Conservation (phyloP, 306 rosid genomes). For the Prunus persica region Prunus_persica_NCBIv2 NC_034016.1:16812501-16813000, state of each 20-base stretch:
- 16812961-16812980: slow-evolving; percentile 47
- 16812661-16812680: slow-evolving; percentile 26
- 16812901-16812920: slow-evolving; percentile 37
- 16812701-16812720: background rate
- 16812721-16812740: slow-evolving; percentile 16
- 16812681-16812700: slow-evolving; percentile 26
- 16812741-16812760: slow-evolving; percentile 36
- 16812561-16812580: slow-evolving; percentile 37
- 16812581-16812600: slow-evolving; percentile 50
- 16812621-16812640: slow-evolving; percentile 25
- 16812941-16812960: slow-evolving; percentile 45
- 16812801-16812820: slow-evolving; percentile 51
- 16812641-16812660: slow-evolving; percentile 46
- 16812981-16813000: slow-evolving; percentile 30
- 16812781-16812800: slow-evolving; percentile 66
- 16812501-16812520: slow-evolving; percentile 34
- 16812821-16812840: slow-evolving; percentile 45
- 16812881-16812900: slow-evolving; percentile 2
- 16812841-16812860: slow-evolving; percentile 56
- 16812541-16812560: slow-evolving; percentile 40
- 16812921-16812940: slow-evolving; percentile 44
- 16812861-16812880: slow-evolving; percentile 39
- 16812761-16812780: slow-evolving; percentile 40
- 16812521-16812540: slow-evolving; percentile 47
- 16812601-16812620: slow-evolving; percentile 31